A percentile compares a stretch with the other conserved stretches of the same genome.
Conservation (phyloP, 208 protist species). For the Crithidia brevicula region DNA sequence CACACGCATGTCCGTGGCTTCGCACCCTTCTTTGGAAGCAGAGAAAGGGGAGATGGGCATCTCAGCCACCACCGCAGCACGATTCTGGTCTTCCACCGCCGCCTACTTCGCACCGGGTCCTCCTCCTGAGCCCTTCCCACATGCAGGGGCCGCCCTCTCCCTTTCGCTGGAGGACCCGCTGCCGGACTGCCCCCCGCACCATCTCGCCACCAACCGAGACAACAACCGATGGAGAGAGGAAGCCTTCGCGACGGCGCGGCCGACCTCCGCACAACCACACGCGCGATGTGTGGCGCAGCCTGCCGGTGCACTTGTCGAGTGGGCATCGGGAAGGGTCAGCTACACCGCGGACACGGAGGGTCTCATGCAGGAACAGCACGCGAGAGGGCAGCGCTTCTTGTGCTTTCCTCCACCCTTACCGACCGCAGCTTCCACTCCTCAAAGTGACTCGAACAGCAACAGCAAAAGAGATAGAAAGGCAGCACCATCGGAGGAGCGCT, state of each 20-base stretch:
- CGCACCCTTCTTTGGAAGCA: neutral
- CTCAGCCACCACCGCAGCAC: neutral
- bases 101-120: neutral
- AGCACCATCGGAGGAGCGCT: constrained; percentile 11
- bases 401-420: constrained; percentile 30
- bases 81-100: constrained; percentile 1
- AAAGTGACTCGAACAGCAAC: too few species aligned
- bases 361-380: constrained; percentile 60
- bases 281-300: neutral
- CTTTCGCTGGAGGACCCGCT: neutral
- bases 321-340: constrained; percentile 54
- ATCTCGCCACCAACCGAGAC: too few species aligned
- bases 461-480: too few species aligned
- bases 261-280: too few species aligned
- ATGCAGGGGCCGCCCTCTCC: neutral
- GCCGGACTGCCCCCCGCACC: too few species aligned
- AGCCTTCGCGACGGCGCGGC: too few species aligned
- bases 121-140: neutral
- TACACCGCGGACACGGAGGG: constrained; percentile 68
- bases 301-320: constrained; percentile 64
- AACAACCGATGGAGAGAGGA: too few species aligned
- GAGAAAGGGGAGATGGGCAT: neutral
- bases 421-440: neutral
- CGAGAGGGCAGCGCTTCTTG: constrained; percentile 49
- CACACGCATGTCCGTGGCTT: too few species aligned